phyloP scores from a whole-genome alignment of 306 rosid genomes.

The Gillenia trifoliata region DNA sequence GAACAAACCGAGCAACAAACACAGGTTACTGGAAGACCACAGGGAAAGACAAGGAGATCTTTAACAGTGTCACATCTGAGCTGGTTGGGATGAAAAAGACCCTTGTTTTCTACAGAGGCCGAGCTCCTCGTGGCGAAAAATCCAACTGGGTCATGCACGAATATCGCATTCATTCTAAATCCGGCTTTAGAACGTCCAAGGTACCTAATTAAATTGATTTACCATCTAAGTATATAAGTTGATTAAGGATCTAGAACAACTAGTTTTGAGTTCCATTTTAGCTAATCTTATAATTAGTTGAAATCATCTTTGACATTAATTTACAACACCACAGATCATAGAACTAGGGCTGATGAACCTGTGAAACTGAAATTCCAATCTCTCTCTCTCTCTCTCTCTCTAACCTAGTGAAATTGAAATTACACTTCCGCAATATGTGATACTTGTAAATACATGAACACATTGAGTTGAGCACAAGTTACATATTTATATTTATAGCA shows the following conservation, averaged over 20 bases:
- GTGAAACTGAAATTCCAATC: background rate
- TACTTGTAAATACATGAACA: background rate
- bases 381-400: background rate
- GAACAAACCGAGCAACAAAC: slow-evolving; percentile 88
- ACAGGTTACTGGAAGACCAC: slow-evolving; percentile 96
- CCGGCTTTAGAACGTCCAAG: slow-evolving; percentile 53
- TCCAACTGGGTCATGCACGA: slow-evolving; percentile 96
- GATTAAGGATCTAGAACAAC: background rate
- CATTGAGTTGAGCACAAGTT: background rate
- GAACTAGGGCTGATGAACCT: background rate
- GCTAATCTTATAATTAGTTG: background rate
- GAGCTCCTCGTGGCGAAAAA: slow-evolving; percentile 96
- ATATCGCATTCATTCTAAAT: slow-evolving; percentile 73
- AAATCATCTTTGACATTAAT: background rate
- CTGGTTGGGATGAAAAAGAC: slow-evolving; percentile 95
- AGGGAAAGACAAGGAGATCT: slow-evolving; percentile 84
- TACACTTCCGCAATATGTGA: no score
- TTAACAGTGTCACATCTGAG: slow-evolving; percentile 55
- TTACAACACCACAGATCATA: no score
- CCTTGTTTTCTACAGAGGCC: slow-evolving; percentile 83
- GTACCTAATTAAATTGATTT: slow-evolving; percentile 23
- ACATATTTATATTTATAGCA: background rate
- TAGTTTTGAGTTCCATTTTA: no score
- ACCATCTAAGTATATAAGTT: background rate
- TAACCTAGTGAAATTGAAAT: no score